Percentiles rank a stretch among this genome's conserved stretches.
These are phyloP conservation scores for Tulasnella sp. DNA, from an alignment of 768 basidiomycete genomes.

Conservation along the genomic window DNA sequence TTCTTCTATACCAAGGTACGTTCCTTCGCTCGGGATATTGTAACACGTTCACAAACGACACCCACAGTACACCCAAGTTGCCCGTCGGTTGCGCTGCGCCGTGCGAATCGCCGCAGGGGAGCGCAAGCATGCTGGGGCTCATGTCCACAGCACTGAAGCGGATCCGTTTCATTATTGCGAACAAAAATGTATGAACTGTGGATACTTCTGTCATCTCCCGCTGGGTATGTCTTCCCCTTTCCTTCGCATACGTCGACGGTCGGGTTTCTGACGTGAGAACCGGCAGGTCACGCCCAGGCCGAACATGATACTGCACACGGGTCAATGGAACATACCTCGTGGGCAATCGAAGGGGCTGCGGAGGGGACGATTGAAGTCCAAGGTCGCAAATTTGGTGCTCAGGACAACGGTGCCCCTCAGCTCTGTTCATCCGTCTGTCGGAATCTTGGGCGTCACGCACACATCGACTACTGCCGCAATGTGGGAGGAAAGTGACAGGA, in stretches of 20 bases:
- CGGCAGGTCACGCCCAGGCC: slow-evolving; percentile 42
- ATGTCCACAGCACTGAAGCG: slow-evolving; percentile 37
- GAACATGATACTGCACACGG: slow-evolving; percentile 54
- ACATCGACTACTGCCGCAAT: slow-evolving; percentile 45
- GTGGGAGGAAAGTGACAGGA: slow-evolving; percentile 31
- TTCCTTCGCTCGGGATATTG: neutral
- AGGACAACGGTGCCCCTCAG: slow-evolving; percentile 17
- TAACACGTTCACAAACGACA: neutral
- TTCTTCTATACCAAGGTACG: slow-evolving; percentile 53
- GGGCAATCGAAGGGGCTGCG: slow-evolving; percentile 44
- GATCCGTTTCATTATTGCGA: slow-evolving; percentile 45
- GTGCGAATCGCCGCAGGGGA: slow-evolving; percentile 35
- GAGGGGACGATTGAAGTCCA: slow-evolving; percentile 40
- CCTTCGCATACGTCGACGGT: neutral
- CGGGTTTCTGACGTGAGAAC: neutral
- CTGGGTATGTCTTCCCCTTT: slow-evolving; percentile 30
- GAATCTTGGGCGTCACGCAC: slow-evolving; percentile 33
- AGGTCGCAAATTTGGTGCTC: slow-evolving; percentile 34
- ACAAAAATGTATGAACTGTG: slow-evolving; percentile 40
- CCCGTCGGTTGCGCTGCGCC: slow-evolving; percentile 40
- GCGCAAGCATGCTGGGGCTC: slow-evolving; percentile 35
- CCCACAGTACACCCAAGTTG: slow-evolving; percentile 27
- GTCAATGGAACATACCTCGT: slow-evolving; percentile 46
- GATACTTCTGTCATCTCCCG: slow-evolving; percentile 47
- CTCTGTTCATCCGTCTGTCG: slow-evolving; percentile 5